phyloP scores from a whole-genome alignment of 371 early-diverging fungal species.

The Phascolomyces articulosus region DNA sequence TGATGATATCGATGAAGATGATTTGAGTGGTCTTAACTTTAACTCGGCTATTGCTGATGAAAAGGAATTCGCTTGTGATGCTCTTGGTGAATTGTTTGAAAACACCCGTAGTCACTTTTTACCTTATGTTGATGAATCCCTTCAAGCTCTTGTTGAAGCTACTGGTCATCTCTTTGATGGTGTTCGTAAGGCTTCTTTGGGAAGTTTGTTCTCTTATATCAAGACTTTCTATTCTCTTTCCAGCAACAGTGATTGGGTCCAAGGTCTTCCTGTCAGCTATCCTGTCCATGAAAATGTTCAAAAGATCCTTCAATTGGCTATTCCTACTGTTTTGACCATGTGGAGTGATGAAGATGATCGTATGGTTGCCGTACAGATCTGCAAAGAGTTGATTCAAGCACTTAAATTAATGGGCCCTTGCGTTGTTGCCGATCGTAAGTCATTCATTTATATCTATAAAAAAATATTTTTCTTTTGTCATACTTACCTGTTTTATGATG shows the following conservation, averaged over 20 bases:
- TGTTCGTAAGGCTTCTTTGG: constrained; percentile 77
- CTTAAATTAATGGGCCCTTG: constrained; percentile 83
- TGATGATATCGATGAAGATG: constrained; percentile 20
- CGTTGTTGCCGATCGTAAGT: constrained; percentile 67
- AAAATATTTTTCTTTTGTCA: no score
- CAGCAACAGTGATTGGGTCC: constrained; percentile 59
- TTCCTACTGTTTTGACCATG: constrained; percentile 70
- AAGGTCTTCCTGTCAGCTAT: constrained; percentile 66
- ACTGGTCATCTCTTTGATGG: constrained; percentile 75
- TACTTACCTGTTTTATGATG: no score
- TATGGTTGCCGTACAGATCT: constrained; percentile 76
- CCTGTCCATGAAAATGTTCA: constrained; percentile 76
- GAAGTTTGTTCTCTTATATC: constrained; percentile 72
- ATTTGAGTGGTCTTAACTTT: constrained; percentile 29
- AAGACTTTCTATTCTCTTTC: constrained; percentile 73
- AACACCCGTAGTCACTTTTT: constrained; percentile 72
- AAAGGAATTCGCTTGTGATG: constrained; percentile 88
- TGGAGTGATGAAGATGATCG: constrained; percentile 85
- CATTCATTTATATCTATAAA: neutral
- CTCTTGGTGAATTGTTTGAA: constrained; percentile 81
- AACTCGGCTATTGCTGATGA: constrained; percentile 86
- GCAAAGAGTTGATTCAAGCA: constrained; percentile 71
- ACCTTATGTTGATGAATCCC: constrained; percentile 76
- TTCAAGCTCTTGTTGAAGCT: constrained; percentile 63
- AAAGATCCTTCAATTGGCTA: constrained; percentile 59